Base-by-base conservation (phyloP, 306 rosid genomes). In the Corylus heterophylla region DNA sequence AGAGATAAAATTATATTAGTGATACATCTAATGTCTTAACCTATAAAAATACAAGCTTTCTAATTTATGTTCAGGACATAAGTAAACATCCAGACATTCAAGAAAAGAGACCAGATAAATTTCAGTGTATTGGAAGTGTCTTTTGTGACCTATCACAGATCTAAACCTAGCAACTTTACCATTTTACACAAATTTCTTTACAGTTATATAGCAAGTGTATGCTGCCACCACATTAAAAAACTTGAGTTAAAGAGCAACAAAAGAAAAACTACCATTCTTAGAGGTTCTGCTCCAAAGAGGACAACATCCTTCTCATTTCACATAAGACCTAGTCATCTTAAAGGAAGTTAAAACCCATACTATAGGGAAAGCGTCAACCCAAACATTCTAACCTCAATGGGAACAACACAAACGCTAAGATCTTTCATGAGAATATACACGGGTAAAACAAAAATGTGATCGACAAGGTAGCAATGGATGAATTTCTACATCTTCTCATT, bases 81-180 rank as follows among this genome's bases (percentile, higher is more conserved):
- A 66, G 49, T 66, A 37, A 63, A 39, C 22, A 39, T 66, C 71
- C 71, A 37, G 49, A 37, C 71, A 35, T 37, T 66, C 71, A 35
- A 37, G 37, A 59, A 59, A 59, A 59, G 6, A 8, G 37, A 58
- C 6, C 17, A 17, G 35, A 20, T 8, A 10, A 22, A 39, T 37
- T 37, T 64, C 22, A 13, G 2, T 58, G 7, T 22, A 16, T 66
- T 66, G 48, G 35, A 64, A 64, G 48, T 18, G 37, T 37, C 25
- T 66, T 37, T 5, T 39, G 48, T 66, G 17, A 37, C 22, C 22
- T 35, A 66, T 35, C 25, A 66, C 10, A 66, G 49, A 66, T 66
- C 71, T 8, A 35, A 39, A 39, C 48, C 71, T 8, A 20, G 14
- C 14, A 63, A 14, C n/a, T 63, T 8, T 27, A 61, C 4, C 17